Conservation (phyloP, 176 grass and related monocot genomes). For the Eleusine indica region DNA sequence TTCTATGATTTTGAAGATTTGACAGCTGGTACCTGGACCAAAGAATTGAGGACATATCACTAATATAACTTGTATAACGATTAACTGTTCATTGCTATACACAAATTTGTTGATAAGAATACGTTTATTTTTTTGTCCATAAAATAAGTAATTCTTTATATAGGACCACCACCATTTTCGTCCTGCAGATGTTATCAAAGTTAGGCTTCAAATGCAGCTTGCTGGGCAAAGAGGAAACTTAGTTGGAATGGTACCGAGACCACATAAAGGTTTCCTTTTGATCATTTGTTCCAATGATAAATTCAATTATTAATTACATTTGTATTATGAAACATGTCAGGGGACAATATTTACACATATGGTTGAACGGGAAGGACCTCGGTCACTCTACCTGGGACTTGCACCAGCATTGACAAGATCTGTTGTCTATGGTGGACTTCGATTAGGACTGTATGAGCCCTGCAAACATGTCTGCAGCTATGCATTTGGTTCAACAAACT, state of each 20-base stretch:
- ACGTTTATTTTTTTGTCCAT: constrained; percentile 13
- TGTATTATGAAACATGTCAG: constrained; percentile 49
- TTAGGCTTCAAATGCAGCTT: constrained; percentile 98
- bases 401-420: constrained; percentile 81
- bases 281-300: constrained; percentile 20
- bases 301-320: constrained; percentile 27
- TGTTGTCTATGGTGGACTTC: constrained; percentile 86
- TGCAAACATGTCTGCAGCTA: constrained; percentile 78
- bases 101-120: constrained; percentile 8
- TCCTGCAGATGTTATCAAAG: constrained; percentile 97
- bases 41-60: neutral
- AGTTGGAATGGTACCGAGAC: constrained; percentile 80
- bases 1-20: neutral
- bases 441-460: constrained; percentile 90
- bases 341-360: constrained; percentile 76
- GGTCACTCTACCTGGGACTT: constrained; percentile 83
- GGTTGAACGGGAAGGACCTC: constrained; percentile 72
- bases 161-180: constrained; percentile 33
- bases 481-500: constrained; percentile 82
- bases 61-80: constrained; percentile 21
- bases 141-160: constrained; percentile 37
- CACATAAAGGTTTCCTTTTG: constrained; percentile 19
- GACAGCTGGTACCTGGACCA: neutral
- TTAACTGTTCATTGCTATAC: neutral
- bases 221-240: constrained; percentile 90